Conservation (phyloP, 306 rosid species). For the Sphenostylis stenocarpa region DNA sequence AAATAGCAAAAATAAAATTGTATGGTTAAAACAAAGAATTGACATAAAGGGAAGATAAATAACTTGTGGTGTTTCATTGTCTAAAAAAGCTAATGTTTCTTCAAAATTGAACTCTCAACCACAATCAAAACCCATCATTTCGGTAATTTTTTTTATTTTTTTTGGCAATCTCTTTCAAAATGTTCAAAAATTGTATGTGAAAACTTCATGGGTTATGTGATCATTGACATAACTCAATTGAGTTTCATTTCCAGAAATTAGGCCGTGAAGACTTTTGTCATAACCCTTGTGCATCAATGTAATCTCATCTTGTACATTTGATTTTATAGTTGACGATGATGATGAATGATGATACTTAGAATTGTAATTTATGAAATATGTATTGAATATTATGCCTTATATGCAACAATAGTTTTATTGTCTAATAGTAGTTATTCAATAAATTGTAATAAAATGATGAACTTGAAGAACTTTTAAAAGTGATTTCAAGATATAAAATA, state of each 20-base stretch:
- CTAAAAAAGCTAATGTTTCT: neutral
- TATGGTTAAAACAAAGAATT: slow-evolving; percentile 1
- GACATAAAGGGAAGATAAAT: neutral
- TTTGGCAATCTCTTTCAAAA: neutral
- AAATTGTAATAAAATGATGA: neutral
- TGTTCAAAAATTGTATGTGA: neutral
- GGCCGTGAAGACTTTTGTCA: neutral
- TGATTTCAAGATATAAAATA: neutral
- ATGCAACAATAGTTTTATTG: neutral
- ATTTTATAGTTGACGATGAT: neutral
- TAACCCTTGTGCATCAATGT: neutral
- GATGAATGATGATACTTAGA: neutral
- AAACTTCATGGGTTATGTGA: neutral
- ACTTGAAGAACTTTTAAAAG: neutral
- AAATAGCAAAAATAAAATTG: slow-evolving; percentile 29
- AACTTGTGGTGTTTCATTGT: neutral
- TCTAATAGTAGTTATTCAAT: neutral
- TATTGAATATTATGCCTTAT: neutral
- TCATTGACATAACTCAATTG: neutral
- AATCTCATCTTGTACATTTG: neutral
- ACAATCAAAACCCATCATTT: neutral
- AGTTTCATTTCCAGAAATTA: neutral
- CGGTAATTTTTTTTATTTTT: slow-evolving; percentile 24
- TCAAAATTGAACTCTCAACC: neutral
- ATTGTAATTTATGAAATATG: neutral